Evolutionary conservation across 306 rosid genomes (phyloP), one percentile per base, ranked within the genome.

Genomic region (Amphicarpaea edgeworthii): DNA sequence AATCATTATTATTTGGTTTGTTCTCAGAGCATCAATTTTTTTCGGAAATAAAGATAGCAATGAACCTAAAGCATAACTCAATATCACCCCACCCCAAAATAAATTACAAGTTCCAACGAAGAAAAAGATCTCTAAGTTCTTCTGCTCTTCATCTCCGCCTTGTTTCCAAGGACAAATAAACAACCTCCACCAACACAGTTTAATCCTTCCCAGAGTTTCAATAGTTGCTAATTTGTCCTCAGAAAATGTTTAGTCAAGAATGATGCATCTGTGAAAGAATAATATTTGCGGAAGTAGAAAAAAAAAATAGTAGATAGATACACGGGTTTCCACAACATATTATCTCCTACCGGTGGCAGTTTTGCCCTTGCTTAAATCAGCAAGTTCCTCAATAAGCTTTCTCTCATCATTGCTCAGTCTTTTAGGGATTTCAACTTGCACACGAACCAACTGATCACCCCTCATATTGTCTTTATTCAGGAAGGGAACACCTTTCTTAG

Each of bases 401-500:
- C 74, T 87, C 82, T 93, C 98, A 11, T 91, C 96, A n/a, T 64
- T 82, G 90, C 86, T 91, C 53, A 93, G 77, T 81, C 88, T 84
- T 78, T 91, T 93, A 3, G 98, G 98, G 68, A 93, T 93, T 81
- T 93, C 98, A 46, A 93, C 93, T 88, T 93, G 97, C 77, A 93
- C 98, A 0, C 97, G 93, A 37, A 93, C 97, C 76, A 91, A 90
- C 69, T 93, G 98, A 72, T 93, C 98, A 10, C 97, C 98, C 75
- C 98, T 91, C 92, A 91, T 83, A 34, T 88, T 93, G 83, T 80
- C 89, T 72, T 91, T 93, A 68, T 93, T 93, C 43, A 93, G 86
- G 20, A 85, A 76, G 19, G 98, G 98, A 28, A 93, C 98, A 62
- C 98, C 98, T 80, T 93, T 91, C 91, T 86, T 93, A 14, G 97